Base-by-base conservation (phyloP, 1,284 basidiomycete species). In the Athelia psychrophila region DNA sequence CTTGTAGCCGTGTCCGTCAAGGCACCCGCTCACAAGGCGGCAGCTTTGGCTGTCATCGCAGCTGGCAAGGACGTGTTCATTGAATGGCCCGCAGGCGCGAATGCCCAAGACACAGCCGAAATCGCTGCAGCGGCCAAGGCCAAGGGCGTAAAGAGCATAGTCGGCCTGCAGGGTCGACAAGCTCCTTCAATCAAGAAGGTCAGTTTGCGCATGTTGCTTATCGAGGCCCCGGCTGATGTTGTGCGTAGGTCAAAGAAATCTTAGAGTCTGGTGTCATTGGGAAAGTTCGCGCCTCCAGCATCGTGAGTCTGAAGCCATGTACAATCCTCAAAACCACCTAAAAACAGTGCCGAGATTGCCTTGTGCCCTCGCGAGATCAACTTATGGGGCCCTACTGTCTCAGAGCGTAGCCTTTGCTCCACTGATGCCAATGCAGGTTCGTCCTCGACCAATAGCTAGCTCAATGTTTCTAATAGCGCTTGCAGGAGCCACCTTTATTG, bases 241-340 rank as follows among this genome's bases (percentile, higher is more conserved):
- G 8, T 20, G 10, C 23, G 24, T 55, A 72, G 69, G 55, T 66
- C 22, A 68, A 66, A 48, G 61, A 62, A 20, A 51, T 70, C 6
- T 55, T 71, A 18, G 57, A 58, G 8, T 61, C 61, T 3, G 70
- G 68, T 6, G 57, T 58, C 23, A 66, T 72, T 23, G 71, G 70
- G 3, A 58, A 65, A 48, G 56, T 73, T 30, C 51, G 65, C 16
- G 68, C 69, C 1, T 60, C 63, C 2, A 63, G 51, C 18, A 52
- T 66, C 9, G 66, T 72, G 49, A 36, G 65, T 56, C 24, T 53
- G 20, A 15, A 24, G 2, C 5, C 25, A 16, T 30, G 27, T 30
- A 13, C 27, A 5, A 13, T 16, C 36, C 20, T 19, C 10, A 13
- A 4, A 24, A 49, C 15, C 38, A 12, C 13, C 13, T 30, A n/a